Base-by-base conservation (phyloP, 2,329 filamentous ascomycete genomes). In the Zalaria obscura region DNA sequence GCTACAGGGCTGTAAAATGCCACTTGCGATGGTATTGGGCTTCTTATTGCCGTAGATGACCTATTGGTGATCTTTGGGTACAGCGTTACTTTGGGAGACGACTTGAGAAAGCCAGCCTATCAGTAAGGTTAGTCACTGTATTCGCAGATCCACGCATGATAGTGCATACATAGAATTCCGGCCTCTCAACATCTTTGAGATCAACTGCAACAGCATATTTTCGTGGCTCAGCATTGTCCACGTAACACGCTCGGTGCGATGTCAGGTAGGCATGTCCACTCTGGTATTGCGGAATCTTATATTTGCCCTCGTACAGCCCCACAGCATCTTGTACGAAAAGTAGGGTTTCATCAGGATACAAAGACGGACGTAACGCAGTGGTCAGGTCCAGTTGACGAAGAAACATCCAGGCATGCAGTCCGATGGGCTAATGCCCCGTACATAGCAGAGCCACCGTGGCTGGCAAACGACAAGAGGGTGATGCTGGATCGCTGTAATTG, bases 281-380 rank as follows among this genome's bases (percentile, higher is more conserved):
- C 60, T 98, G 91, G 50, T 93, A 86, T 56, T 88, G 79, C 31
- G 85, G 82, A 41, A 98, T 80, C 67, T 98, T 98, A 68, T 80
- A 91, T 67, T 95, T 96, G 52, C 91, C 91, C 72, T 96, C 86
- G 67, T 98, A 98, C 47, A 98, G 72, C 52, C 91, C 91, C 54
- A 98, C 88, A 61, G 86, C 88, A 71, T 96, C 88, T 68, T 96
- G 89, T 44, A 98, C 89, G 66, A 94, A 96, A 45, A 98, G 74
- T 41, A 96, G 72, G 52, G 85, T 83, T 73, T 98, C 91, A 70
- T 95, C 91, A 56, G 86, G 83, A 51, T 93, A 75, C 60, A 95
- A 82, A 47, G 81, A 83, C 55, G 91, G 91, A 71, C 91, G 83
- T 59, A 95, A 76, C 59, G 91, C 91, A 67, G 89, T 94, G 44